phyloP scores from a whole-genome alignment of 169 alveolate genomes.

The Blepharisma undulans region DNA sequence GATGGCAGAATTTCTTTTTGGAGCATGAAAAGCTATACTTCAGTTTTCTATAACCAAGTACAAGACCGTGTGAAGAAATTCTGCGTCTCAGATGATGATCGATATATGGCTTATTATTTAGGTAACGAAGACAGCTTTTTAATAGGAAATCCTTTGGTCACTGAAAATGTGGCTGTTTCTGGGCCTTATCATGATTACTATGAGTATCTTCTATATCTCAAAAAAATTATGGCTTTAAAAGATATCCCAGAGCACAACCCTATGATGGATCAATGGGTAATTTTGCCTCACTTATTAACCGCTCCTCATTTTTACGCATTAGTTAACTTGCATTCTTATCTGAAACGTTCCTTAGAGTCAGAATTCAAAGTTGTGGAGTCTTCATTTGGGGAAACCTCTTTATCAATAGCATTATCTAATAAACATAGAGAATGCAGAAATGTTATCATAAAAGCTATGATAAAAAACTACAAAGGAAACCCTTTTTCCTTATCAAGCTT shows the following conservation, averaged over 20 bases:
- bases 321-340: neutral
- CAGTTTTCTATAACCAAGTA: neutral
- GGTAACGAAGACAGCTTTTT: neutral
- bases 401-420: neutral
- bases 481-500: neutral
- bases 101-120: neutral
- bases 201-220: neutral
- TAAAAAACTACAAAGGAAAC: neutral
- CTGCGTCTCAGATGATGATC: neutral
- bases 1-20: neutral
- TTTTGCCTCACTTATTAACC: neutral
- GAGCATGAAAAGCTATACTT: neutral
- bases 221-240: neutral
- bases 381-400: neutral
- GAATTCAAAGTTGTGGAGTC: neutral
- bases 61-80: neutral
- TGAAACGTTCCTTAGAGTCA: neutral
- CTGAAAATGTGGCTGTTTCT: neutral
- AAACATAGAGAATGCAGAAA: neutral
- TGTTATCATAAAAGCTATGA: neutral
- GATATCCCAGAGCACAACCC: neutral
- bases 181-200: neutral
- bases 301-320: slow-evolving; percentile 11
- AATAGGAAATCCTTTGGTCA: neutral
- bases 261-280: slow-evolving; percentile 2